These are phyloP conservation scores for Monosporozyma unispora DNA, from an alignment of 805 yeast species.

Conservation along the genomic window DNA sequence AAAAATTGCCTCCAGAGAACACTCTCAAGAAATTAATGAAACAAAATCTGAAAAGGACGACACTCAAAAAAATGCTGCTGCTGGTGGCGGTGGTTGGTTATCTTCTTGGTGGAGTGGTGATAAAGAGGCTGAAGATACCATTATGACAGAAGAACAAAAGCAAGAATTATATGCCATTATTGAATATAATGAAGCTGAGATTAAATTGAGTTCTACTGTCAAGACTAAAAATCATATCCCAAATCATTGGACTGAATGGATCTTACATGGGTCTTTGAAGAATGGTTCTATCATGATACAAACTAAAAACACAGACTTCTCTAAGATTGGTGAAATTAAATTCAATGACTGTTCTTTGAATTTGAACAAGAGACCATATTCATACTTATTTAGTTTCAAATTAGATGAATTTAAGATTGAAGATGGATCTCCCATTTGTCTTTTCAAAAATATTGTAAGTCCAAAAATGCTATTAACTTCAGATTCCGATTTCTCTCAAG, in stretches of 20 bases:
- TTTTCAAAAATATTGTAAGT: slow-evolving; percentile 83
- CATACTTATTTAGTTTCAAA: slow-evolving; percentile 62
- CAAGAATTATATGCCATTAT: slow-evolving; percentile 88
- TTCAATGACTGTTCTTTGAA: slow-evolving; percentile 77
- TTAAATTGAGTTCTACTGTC: slow-evolving; percentile 32
- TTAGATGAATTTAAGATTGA: slow-evolving; percentile 76
- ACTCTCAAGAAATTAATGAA: slow-evolving; percentile 6
- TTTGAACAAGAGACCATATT: slow-evolving; percentile 68
- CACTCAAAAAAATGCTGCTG: slow-evolving; percentile 1
- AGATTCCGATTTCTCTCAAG: slow-evolving; percentile 21
- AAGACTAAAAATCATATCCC: slow-evolving; percentile 60
- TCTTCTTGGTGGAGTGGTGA: slow-evolving; percentile 57
- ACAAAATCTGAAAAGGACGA: not conserved
- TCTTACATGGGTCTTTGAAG: slow-evolving; percentile 52
- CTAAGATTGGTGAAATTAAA: slow-evolving; percentile 44
- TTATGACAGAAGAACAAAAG: slow-evolving; percentile 76
- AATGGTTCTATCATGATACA: slow-evolving; percentile 68
- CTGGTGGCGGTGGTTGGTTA: slow-evolving; percentile 65
- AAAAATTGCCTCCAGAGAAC: slow-evolving; percentile 21
- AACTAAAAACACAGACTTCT: slow-evolving; percentile 40
- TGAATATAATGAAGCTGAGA: slow-evolving; percentile 68
- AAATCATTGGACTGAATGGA: slow-evolving; percentile 32
- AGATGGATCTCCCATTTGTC: slow-evolving; percentile 70
- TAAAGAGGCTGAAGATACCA: slow-evolving; percentile 21
- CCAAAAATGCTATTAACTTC: slow-evolving; percentile 45